phyloP scores from a whole-genome alignment of 2,329 filamentous ascomycete species.

The Aspergillus candidus region DNA sequence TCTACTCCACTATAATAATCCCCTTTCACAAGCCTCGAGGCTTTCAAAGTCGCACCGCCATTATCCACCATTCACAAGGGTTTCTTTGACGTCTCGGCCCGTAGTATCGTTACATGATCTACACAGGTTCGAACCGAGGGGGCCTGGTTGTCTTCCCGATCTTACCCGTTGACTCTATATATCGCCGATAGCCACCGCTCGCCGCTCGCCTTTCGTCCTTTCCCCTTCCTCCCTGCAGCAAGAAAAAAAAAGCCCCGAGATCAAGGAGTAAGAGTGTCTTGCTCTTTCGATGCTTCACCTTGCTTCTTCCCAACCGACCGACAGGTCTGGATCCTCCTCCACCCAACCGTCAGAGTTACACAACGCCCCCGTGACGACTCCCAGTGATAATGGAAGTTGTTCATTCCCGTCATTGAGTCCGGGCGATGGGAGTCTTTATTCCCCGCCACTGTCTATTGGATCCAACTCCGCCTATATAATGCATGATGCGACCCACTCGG shows the following conservation, averaged over 20 bases:
- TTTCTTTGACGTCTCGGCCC: too few species aligned
- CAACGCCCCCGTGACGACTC: conserved; percentile 11
- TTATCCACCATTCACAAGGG: too few species aligned
- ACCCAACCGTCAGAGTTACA: conserved; percentile 15
- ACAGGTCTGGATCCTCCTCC: conserved; percentile 17
- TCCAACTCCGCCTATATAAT: conserved; percentile 6
- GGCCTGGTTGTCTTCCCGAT: neutral
- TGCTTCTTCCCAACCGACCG: conserved; percentile 18
- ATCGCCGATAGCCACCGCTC: neutral
- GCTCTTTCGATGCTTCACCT: conserved; percentile 20
- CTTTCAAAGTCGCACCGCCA: too few species aligned
- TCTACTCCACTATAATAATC: too few species aligned
- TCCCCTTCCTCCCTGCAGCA: conserved; percentile 3
- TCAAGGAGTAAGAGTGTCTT: neutral
- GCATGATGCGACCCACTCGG: conserved; percentile 8
- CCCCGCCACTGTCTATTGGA: conserved; percentile 6
- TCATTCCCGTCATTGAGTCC: conserved; percentile 10
- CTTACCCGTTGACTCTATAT: neutral
- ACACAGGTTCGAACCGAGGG: too few species aligned
- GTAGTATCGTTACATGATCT: too few species aligned
- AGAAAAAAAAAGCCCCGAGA: neutral
- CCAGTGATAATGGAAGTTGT: conserved; percentile 15
- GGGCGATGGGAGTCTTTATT: conserved; percentile 7
- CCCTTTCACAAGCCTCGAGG: too few species aligned
- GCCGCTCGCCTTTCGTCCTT: neutral